These are phyloP conservation scores for Coemansia sp. DNA, from an alignment of 192 early-diverging fungal species.

Conservation along the genomic window DNA sequence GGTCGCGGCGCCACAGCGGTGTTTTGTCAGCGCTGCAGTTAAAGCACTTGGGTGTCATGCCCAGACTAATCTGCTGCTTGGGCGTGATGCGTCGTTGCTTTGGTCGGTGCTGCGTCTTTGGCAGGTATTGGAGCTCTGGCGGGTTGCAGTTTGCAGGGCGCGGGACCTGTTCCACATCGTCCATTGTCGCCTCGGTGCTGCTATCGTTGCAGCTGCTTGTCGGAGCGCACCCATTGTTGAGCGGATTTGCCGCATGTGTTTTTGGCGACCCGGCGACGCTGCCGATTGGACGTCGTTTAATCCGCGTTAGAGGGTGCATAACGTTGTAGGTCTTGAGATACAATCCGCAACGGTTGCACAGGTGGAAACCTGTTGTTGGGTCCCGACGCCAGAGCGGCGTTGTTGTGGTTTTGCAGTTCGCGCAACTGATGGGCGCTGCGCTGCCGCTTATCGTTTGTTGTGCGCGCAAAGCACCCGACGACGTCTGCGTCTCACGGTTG, in stretches of 20 bases:
- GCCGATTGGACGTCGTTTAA: conserved; percentile 41
- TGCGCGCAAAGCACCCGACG: neutral
- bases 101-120: neutral
- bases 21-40: conserved; percentile 91
- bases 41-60: conserved; percentile 59
- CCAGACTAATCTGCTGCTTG: conserved; percentile 53
- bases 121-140: conserved; percentile 25
- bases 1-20: conserved; percentile 92
- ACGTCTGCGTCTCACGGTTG: neutral
- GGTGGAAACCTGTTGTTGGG: conserved; percentile 63
- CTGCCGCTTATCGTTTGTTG: neutral
- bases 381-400: conserved; percentile 78
- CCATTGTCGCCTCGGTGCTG: conserved; percentile 53
- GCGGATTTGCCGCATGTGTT: conserved; percentile 43
- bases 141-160: conserved; percentile 47
- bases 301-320: conserved; percentile 50
- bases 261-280: conserved; percentile 4
- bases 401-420: conserved; percentile 74
- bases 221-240: neutral
- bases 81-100: conserved; percentile 39
- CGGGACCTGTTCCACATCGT: conserved; percentile 64
- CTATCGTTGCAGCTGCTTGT: neutral
- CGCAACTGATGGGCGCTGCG: conserved; percentile 46
- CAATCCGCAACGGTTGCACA: conserved; percentile 78
- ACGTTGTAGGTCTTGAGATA: conserved; percentile 55